These are phyloP conservation scores for Eucalyptus brandiana DNA, from an alignment of 345 rosid species.

Conservation along the genomic window DNA sequence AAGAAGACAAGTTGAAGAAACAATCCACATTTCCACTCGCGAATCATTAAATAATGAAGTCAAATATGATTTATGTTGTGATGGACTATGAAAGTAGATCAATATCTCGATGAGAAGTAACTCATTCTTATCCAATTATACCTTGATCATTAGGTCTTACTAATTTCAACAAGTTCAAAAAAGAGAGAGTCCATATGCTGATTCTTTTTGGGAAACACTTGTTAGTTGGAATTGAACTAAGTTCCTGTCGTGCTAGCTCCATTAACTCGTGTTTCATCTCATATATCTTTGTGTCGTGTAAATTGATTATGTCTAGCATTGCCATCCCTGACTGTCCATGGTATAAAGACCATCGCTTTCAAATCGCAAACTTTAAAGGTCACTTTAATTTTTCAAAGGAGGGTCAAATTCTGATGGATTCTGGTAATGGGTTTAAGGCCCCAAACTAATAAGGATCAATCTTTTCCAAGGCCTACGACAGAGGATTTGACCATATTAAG, in stretches of 20 bases:
- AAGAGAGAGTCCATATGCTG: background rate
- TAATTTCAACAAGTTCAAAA: background rate
- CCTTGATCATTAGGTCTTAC: background rate
- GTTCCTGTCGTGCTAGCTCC: background rate
- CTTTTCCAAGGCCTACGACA: background rate
- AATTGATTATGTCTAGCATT: background rate
- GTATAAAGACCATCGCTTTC: background rate
- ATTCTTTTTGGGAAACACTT: background rate
- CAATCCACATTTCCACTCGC: background rate
- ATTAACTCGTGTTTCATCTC: background rate
- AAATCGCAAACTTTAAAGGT: background rate
- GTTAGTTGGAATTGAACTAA: background rate
- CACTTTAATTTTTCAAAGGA: background rate
- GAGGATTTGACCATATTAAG: background rate
- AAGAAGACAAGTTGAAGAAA: background rate
- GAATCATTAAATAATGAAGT: background rate
- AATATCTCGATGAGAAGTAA: background rate
- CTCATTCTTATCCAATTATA: background rate
- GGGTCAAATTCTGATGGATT: background rate
- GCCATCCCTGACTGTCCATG: background rate
- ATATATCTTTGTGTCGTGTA: background rate
- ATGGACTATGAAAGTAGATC: background rate
- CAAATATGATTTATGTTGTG: background rate
- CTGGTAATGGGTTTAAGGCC: background rate
- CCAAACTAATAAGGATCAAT: background rate